Base-by-base conservation (phyloP, 345 rosid genomes). In the Corchorus olitorius region DNA sequence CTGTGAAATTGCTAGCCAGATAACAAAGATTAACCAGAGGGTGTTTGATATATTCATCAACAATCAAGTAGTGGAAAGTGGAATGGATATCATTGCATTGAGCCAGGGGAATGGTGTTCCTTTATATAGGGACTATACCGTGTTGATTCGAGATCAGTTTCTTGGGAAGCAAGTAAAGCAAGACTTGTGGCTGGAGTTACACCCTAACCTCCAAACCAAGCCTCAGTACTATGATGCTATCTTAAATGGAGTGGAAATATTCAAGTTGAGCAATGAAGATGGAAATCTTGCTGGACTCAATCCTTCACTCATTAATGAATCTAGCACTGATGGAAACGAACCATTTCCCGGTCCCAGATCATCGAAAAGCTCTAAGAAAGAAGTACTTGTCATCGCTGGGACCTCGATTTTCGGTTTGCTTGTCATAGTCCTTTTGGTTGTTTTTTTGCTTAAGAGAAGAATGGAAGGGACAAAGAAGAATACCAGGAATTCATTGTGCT, bases 41-140 rank as follows among this genome's bases (percentile, higher is more conserved):
- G 59, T 52, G 8, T 70, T 70, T 37, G 73, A 70, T 52, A 17
- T 70, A 34, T 70, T 70, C 60, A 50, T 70, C 73, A 17, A 50
- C 27, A 10, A 52, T 52, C 73, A 70, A 50, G 12, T 50, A 9
- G 43, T 34, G 5, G 60, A 52, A 70, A 52, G 46, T 50, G 73
- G 60, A 70, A 3, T 52, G 5, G 59, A 69, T 39, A 15, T 69
- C 59, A 69, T 69, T 16, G 59, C 73, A 16, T 8, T 69, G 22
- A 52, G 58, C 1, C 43, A 27, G 17, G 45, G 59, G 8, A 50
- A 49, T 50, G 73, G 35, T 33, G 16, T 69, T 69, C 73, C 59
- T 69, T 49, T 69, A 50, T 49, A 49, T 50, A 13, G 43, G 43
- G 72, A 68, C 72, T 49, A 49, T 15, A 33, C 19, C 8, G 8